phyloP scores from a whole-genome alignment of 1,139 yeast species.

The Kurtzmaniella quercitrusa region DNA sequence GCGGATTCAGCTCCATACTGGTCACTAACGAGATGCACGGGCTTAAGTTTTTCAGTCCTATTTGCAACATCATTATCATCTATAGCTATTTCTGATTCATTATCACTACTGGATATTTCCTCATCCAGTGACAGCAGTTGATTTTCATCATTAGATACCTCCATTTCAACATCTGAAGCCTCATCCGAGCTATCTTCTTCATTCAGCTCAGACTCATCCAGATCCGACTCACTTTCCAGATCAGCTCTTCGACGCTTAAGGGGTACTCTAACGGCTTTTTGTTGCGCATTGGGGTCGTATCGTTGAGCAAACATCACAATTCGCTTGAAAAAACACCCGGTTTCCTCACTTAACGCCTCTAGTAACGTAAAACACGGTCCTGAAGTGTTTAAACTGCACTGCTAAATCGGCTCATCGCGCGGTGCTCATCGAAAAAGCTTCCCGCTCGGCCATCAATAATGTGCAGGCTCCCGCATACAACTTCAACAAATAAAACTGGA shows the following conservation, averaged over 20 bases:
- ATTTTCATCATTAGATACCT: background rate
- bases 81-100: constrained; percentile 10
- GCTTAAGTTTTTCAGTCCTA: background rate
- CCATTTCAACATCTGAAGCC: constrained; percentile 2
- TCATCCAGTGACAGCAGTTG: no score
- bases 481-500: background rate
- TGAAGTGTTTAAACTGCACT: background rate
- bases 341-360: no score
- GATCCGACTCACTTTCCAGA: constrained; percentile 3
- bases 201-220: constrained; percentile 13
- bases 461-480: background rate
- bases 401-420: background rate
- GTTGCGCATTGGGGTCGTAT: constrained; percentile 48
- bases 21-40: no score
- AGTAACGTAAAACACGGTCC: no score
- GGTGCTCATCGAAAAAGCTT: background rate
- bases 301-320: constrained; percentile 63
- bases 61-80: constrained; percentile 11
- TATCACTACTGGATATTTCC: constrained; percentile 3
- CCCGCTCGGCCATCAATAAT: background rate
- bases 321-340: background rate
- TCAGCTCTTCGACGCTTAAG: constrained; percentile 3
- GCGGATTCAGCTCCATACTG: no score
- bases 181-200: constrained; percentile 11
- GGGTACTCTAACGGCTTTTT: constrained; percentile 5